phyloP scores from a whole-genome alignment of 2,329 filamentous ascomycete genomes.

The Pleomassaria siparia region DNA sequence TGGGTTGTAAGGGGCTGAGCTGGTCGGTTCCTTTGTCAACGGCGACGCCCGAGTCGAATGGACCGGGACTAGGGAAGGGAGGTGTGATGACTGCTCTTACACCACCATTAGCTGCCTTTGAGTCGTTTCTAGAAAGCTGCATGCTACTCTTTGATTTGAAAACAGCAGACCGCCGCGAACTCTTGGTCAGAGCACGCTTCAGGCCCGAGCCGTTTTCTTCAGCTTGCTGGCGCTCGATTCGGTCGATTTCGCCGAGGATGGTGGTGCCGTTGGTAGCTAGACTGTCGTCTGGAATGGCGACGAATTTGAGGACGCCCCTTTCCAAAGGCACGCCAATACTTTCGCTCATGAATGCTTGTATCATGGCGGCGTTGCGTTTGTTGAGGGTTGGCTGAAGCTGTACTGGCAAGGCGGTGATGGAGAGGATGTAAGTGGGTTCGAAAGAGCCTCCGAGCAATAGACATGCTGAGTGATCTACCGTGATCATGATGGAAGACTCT shows the following conservation, averaged over 20 bases:
- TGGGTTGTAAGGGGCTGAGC: slow-evolving; percentile 14
- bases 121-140: slow-evolving; percentile 36
- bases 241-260: slow-evolving; percentile 66
- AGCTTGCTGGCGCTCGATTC: slow-evolving; percentile 51
- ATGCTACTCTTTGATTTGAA: slow-evolving; percentile 42
- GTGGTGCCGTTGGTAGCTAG: slow-evolving; percentile 72
- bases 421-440: slow-evolving; percentile 77
- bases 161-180: slow-evolving; percentile 35
- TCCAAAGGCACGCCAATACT: slow-evolving; percentile 65
- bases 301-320: slow-evolving; percentile 73
- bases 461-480: slow-evolving; percentile 72
- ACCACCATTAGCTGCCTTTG: slow-evolving; percentile 26
- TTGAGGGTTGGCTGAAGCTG: slow-evolving; percentile 75
- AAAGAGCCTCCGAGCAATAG: slow-evolving; percentile 75
- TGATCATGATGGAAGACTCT: slow-evolving; percentile 72
- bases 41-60: slow-evolving; percentile 39
- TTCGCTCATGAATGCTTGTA: slow-evolving; percentile 75
- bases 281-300: slow-evolving; percentile 69
- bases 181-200: slow-evolving; percentile 44
- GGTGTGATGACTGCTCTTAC: slow-evolving; percentile 30
- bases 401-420: slow-evolving; percentile 68
- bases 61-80: slow-evolving; percentile 36
- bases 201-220: slow-evolving; percentile 46
- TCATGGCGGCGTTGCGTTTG: slow-evolving; percentile 74
- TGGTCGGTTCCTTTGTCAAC: slow-evolving; percentile 28